A percentile compares a stretch with the other conserved stretches of the same genome.
Evolutionary conservation across 805 yeast genomes (phyloP).

Genomic region (Aciculoconidium aculeatum): DNA sequence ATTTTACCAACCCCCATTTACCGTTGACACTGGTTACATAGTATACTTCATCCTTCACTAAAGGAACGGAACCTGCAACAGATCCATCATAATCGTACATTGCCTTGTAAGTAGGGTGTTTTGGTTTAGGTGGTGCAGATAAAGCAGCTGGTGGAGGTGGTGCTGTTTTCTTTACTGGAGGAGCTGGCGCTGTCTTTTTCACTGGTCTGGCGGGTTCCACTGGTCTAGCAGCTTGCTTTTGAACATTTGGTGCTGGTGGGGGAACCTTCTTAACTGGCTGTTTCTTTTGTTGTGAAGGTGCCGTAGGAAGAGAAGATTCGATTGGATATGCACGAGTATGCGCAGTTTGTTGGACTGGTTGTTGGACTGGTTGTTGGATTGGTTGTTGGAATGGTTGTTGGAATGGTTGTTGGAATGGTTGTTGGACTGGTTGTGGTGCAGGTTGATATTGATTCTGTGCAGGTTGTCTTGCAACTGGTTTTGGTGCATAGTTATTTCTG

Average conservation of each 20-base stretch:
- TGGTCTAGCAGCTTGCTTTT: slow-evolving; percentile 13
- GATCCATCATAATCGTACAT: slow-evolving; percentile 86
- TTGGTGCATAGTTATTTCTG: slow-evolving; percentile 9
- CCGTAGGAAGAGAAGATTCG: slow-evolving; percentile 2
- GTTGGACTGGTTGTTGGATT: slow-evolving; percentile 6
- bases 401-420: slow-evolving; percentile 12
- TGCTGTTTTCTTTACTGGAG: slow-evolving; percentile 45
- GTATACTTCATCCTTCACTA: slow-evolving; percentile 70
- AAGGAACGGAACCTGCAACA: slow-evolving; percentile 74
- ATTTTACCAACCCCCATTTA: slow-evolving; percentile 92
- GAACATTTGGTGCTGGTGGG: slow-evolving; percentile 13
- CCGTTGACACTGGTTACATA: slow-evolving; percentile 69
- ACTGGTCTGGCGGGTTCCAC: slow-evolving; percentile 21
- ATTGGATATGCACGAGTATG: slow-evolving; percentile 5
- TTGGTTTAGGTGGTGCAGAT: slow-evolving; percentile 42
- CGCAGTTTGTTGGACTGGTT: slow-evolving; percentile 6
- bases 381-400: slow-evolving; percentile 15
- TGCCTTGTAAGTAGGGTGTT: slow-evolving; percentile 76
- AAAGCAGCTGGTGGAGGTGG: slow-evolving; percentile 63
- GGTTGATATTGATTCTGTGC: too few species aligned
- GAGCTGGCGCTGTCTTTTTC: slow-evolving; percentile 49
- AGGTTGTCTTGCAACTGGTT: slow-evolving; percentile 12
- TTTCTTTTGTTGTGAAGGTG: slow-evolving; percentile 1
- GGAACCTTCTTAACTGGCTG: slow-evolving; percentile 8
- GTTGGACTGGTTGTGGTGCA: slow-evolving; percentile 20